These are phyloP conservation scores for Pachysolen tannophilus DNA, from an alignment of 805 yeast species.

Conservation along the genomic window DNA sequence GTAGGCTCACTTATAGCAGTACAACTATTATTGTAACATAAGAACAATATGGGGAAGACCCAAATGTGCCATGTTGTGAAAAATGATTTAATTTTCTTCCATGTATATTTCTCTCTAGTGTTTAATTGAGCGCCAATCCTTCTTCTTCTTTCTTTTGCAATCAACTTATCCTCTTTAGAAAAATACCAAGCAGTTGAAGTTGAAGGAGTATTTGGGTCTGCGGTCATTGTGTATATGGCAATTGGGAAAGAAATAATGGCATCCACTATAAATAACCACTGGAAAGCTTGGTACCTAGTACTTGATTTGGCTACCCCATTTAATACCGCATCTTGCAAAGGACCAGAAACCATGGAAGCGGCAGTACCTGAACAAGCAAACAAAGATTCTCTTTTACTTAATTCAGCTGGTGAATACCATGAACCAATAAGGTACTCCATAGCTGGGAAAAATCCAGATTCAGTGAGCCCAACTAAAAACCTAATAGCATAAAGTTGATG, in stretches of 20 bases:
- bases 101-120: conserved; percentile 32
- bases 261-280: conserved; percentile 40
- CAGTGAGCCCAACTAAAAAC: conserved; percentile 34
- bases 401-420: conserved; percentile 26
- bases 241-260: conserved; percentile 28
- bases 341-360: conserved; percentile 30
- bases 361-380: conserved; percentile 28
- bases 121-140: conserved; percentile 35
- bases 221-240: conserved; percentile 32
- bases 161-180: conserved; percentile 31
- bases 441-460: conserved; percentile 43
- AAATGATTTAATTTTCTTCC: conserved; percentile 30
- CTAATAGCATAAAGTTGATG: conserved; percentile 17
- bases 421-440: conserved; percentile 33
- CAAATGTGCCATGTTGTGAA: conserved; percentile 43
- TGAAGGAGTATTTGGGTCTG: conserved; percentile 38
- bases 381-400: conserved; percentile 25
- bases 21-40: conserved; percentile 29
- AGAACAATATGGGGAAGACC: conserved; percentile 32
- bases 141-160: conserved; percentile 40
- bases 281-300: conserved; percentile 25
- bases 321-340: conserved; percentile 27
- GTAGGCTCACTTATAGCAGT: conserved; percentile 32
- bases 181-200: conserved; percentile 35
- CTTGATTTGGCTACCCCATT: conserved; percentile 14